phyloP scores from a whole-genome alignment of 345 rosid genomes.

The Aquilaria yunnanensis region DNA sequence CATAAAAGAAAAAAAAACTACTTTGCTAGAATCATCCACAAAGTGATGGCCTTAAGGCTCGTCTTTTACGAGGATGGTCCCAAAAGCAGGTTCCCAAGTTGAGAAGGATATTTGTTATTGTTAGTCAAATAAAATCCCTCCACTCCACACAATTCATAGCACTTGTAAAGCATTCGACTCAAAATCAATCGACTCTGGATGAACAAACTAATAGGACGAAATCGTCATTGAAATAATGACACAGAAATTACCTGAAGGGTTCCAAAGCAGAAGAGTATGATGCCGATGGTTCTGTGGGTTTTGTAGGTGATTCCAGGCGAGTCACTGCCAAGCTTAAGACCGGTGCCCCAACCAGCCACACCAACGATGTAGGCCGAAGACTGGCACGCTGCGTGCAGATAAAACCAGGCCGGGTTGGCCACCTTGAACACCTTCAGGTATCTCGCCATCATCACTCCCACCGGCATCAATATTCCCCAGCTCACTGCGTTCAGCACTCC shows the following conservation, averaged over 20 bases:
- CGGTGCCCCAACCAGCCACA: slow-evolving; percentile 84
- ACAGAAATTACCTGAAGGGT: slow-evolving; percentile 62
- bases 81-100: neutral
- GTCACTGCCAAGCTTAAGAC: slow-evolving; percentile 66
- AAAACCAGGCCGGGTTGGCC: slow-evolving; percentile 86
- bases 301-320: slow-evolving; percentile 25
- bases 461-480: slow-evolving; percentile 80
- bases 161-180: too few relatives aligned
- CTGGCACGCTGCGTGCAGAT: slow-evolving; percentile 70
- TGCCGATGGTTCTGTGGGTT: slow-evolving; percentile 70
- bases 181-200: too few relatives aligned
- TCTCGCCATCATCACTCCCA: slow-evolving; percentile 73
- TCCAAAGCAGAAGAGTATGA: slow-evolving; percentile 53
- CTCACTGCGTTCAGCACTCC: slow-evolving; percentile 81
- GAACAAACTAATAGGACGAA: neutral
- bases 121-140: neutral
- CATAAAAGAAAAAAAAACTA: too few relatives aligned
- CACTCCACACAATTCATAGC: too few relatives aligned
- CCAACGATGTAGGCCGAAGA: slow-evolving; percentile 68
- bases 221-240: neutral
- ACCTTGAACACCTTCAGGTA: slow-evolving; percentile 74
- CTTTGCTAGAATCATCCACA: neutral
- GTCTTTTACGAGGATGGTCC: neutral
- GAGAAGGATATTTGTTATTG: neutral
- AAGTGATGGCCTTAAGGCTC: neutral